These are phyloP conservation scores for Trichosanthes truncata DNA, from an alignment of 306 rosid species.

Conservation along the genomic window DNA sequence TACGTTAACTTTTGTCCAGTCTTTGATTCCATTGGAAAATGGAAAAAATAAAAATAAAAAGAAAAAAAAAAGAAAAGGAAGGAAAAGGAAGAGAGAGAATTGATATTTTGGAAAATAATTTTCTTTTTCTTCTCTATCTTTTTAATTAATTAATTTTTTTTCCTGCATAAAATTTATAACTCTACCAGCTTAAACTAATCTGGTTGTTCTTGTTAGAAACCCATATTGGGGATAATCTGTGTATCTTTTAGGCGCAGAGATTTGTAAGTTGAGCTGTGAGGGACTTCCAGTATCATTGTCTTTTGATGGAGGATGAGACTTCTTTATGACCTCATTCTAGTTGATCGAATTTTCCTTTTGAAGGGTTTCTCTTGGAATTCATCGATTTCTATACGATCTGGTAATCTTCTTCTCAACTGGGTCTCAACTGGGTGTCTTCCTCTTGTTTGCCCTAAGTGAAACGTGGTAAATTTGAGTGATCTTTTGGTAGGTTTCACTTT, in stretches of 20 bases:
- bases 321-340: neutral
- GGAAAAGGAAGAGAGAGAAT: neutral
- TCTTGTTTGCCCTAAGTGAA: neutral
- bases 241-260: constrained; percentile 37
- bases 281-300: constrained; percentile 2
- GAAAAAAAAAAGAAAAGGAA: neutral
- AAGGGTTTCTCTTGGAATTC: constrained; percentile 3
- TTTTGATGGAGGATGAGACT: neutral
- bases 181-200: constrained; percentile 46
- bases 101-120: neutral
- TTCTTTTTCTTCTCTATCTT: neutral
- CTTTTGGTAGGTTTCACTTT: neutral
- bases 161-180: constrained; percentile 7
- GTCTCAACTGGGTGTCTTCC: neutral
- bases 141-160: neutral
- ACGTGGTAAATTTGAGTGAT: neutral
- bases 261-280: constrained; percentile 38
- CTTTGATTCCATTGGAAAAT: constrained; percentile 18
- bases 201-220: constrained; percentile 19
- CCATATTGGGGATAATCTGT: constrained; percentile 37
- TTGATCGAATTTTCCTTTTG: neutral
- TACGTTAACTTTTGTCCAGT: constrained; percentile 13
- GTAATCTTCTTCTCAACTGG: neutral
- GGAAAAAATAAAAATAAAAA: neutral
- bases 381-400: neutral